These are phyloP conservation scores for Moricandia moricandioides DNA, from an alignment of 345 rosid species.

Conservation along the genomic window DNA sequence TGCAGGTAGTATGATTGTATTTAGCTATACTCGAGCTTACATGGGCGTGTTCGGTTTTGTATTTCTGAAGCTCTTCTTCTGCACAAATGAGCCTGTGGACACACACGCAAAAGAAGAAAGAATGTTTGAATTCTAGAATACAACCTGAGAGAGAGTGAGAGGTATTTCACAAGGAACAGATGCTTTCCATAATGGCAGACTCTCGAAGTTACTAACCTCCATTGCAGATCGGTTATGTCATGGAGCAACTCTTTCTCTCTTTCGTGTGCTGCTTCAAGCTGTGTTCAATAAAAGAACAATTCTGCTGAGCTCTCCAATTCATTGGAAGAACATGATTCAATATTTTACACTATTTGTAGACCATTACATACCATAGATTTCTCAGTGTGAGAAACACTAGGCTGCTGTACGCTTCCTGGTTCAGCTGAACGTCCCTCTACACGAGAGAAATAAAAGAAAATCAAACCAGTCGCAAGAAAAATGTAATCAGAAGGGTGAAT, in stretches of 20 bases:
- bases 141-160: constrained; percentile 1
- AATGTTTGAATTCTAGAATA: background rate
- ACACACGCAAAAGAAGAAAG: constrained; percentile 13
- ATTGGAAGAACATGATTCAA: background rate
- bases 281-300: constrained; percentile 29
- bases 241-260: constrained; percentile 88
- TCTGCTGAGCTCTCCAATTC: background rate
- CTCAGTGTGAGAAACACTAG: constrained; percentile 41
- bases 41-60: constrained; percentile 68
- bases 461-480: constrained; percentile 10
- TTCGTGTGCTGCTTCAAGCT: constrained; percentile 92
- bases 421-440: constrained; percentile 54
- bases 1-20: background rate
- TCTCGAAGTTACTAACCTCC: constrained; percentile 55
- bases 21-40: constrained; percentile 28
- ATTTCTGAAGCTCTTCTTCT: constrained; percentile 84
- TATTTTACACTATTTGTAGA: background rate
- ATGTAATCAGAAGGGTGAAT: background rate
- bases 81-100: constrained; percentile 66
- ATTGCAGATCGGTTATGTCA: constrained; percentile 80
- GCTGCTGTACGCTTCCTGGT: constrained; percentile 38
- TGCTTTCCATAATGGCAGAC: background rate
- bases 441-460: constrained; percentile 10
- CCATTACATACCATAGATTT: constrained; percentile 58
- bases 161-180: background rate